phyloP scores from a whole-genome alignment of 106 monocot genomes.

The Phalaenopsis aphrodite region DNA sequence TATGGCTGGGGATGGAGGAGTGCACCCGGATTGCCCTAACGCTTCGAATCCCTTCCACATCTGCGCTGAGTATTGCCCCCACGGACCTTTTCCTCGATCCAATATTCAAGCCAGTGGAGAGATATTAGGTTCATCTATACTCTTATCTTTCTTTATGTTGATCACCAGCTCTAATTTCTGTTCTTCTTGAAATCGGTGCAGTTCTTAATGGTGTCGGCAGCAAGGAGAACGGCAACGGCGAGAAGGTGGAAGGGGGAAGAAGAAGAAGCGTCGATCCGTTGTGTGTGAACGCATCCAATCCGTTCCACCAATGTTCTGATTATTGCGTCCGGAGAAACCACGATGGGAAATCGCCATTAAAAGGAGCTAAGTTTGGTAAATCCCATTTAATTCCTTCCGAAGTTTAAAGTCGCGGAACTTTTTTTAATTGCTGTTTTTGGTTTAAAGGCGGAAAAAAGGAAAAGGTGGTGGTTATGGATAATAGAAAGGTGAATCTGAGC shows the following conservation, averaged over 20 bases:
- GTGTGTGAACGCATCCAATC: constrained; percentile 22
- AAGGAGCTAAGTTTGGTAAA: background rate
- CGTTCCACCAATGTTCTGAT: constrained; percentile 16
- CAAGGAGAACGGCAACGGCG: background rate
- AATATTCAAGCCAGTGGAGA: background rate
- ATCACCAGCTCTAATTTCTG: background rate
- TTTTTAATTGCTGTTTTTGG: background rate
- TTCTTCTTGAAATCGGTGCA: constrained; percentile 1
- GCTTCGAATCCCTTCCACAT: constrained; percentile 38
- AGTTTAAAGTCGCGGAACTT: background rate
- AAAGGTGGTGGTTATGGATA: background rate
- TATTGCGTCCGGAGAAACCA: background rate
- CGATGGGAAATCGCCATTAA: background rate
- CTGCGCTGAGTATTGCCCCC: constrained; percentile 26
- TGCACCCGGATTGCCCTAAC: constrained; percentile 26
- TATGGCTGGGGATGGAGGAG: constrained; percentile 15
- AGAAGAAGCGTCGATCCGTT: constrained; percentile 7
- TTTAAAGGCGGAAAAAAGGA: background rate
- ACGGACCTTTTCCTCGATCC: background rate
- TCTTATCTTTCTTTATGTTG: background rate
- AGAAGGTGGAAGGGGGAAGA: background rate
- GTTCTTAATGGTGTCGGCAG: constrained; percentile 2
- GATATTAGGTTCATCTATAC: background rate
- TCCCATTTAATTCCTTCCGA: background rate
- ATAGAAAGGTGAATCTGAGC: constrained; percentile 11